Evolutionary conservation across 179 eudicot species (phyloP), one percentile per base, ranked within the genome.

Genomic region (Beta corolliflora): DNA sequence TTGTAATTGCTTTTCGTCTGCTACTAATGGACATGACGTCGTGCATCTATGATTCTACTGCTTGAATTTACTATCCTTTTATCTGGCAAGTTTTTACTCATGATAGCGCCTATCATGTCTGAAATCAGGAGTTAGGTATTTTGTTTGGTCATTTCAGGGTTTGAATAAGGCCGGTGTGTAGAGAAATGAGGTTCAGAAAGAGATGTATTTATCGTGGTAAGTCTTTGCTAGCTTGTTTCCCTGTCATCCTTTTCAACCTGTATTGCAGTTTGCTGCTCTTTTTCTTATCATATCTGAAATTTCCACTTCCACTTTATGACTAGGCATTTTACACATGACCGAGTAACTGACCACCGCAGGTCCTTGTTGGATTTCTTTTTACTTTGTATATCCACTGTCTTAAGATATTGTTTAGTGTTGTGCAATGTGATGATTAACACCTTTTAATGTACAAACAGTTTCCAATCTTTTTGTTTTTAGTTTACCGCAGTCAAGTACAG

Each of bases 171-270:
- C 14, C 55, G 66, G 48, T 2, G 44, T 23, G 18, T 23, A 9
- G 23, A 44, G 21, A 58, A n/a, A 53, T 10, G 54, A 41, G 76
- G 31, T 21, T 10, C 48, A 45, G 55, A 71, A 58, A 5, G 21
- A 44, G 61, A 56, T 69, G 75, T 21, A 78, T 78, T 54, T 54
- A 23, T 18, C 16, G 31, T 46, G 56, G 75, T 71, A 71, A 71
- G 75, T 50, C 29, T 48, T 9, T 71, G 31, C n/a, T 21, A 54
- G 75, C 1, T 9, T 71, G 56, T n/a, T 71, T 48, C 8, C 11
- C 18, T 68, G 41, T 5, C 15, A 15, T 15, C 21, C 2, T 31
- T 31, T 68, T 41, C 44, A 41, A 68, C 9, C 11, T 31, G 44
- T 14, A 7, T 65, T 4, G 70, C 70, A 29, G 70, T 12, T 29